Evolutionary conservation across 371 early-diverging fungal species (phyloP), one percentile per base, ranked within the genome.

Genomic region (Quaeritorhiza haematococci): DNA sequence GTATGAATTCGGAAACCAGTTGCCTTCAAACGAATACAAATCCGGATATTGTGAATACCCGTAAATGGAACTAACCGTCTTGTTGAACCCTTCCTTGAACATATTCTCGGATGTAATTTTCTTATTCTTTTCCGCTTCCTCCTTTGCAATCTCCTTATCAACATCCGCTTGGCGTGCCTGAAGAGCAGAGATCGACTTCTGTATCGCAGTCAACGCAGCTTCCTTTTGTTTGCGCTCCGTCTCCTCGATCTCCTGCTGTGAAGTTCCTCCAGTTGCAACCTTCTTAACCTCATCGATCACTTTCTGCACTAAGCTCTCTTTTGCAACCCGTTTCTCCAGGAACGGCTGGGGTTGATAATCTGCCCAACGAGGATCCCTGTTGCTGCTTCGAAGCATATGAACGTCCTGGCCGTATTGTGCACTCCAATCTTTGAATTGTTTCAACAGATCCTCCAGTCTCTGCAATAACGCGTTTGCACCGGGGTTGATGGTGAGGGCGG

Each of bases 81-180:
- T 84, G 62, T 80, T 80, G 55, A 87, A 85, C 6, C 89, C 89
- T 30, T 81, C 84, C 19, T 83, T 78, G 24, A 79, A 76, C 56
- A 93, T 79, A 32, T 90, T 86, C 58, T 93, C 93, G 3, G 82
- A 79, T 1, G 90, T 87, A 32, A 93, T 47, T 57, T 90, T 90
- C 63, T 78, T 82, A 44, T 69, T 72, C 46, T 82, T 82, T 48
- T 90, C 87, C 45, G 66, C 76, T 51, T 83, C 72, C 44, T 91
- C 90, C 24, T 78, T 79, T 3, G 83, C 79, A 34, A 93, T 51
- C 54, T 89, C 89, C 61, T 73, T 78, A 34, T 65, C 73, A 34
- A 84, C 75, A 34, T 84, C 84, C 47, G 67, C 69, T 50, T 78
- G 62, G 32, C 86, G 70, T 46, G 80, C 63, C 8, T 64, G 66